phyloP scores from a whole-genome alignment of 192 early-diverging fungal genomes.

The Kickxella alabastrina region DNA sequence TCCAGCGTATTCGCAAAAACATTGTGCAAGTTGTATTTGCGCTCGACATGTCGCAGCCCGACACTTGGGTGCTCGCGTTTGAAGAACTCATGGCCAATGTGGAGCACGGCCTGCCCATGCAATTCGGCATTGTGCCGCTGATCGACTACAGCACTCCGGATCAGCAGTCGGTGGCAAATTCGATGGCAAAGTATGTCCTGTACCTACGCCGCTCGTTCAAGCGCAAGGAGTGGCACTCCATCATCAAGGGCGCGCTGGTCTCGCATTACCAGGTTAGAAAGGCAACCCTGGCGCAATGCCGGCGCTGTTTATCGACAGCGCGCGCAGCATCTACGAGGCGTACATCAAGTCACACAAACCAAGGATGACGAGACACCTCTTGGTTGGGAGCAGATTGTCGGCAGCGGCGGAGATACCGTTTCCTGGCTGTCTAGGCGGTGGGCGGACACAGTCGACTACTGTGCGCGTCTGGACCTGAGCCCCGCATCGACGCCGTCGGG shows the following conservation, averaged over 20 bases:
- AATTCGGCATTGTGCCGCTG: constrained; percentile 81
- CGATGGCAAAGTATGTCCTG: constrained; percentile 32
- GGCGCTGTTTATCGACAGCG: constrained; percentile 8
- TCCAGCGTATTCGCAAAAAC: constrained; percentile 76
- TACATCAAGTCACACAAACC: constrained; percentile 24
- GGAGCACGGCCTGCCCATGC: constrained; percentile 70
- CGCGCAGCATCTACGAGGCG: constrained; percentile 20
- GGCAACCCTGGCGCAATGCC: neutral
- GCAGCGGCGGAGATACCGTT: neutral
- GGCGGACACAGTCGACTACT: constrained; percentile 28
- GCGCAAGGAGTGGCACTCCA: constrained; percentile 25
- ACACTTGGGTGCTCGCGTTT: constrained; percentile 56
- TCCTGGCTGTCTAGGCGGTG: constrained; percentile 33
- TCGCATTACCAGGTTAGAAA: constrained; percentile 6
- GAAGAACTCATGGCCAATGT: constrained; percentile 63
- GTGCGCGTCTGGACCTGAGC: constrained; percentile 39
- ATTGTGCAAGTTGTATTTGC: constrained; percentile 69
- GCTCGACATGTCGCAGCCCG: constrained; percentile 61
- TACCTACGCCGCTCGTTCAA: constrained; percentile 42
- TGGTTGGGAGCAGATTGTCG: constrained; percentile 25
- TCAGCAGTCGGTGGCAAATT: constrained; percentile 15
- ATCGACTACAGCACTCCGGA: constrained; percentile 32
- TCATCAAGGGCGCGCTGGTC: constrained; percentile 26
- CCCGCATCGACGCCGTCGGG: constrained; percentile 33
- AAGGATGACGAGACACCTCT: constrained; percentile 22